Evolutionary conservation across 176 grass and related monocot genomes (phyloP).

Genomic region (Carex myosuroides): DNA sequence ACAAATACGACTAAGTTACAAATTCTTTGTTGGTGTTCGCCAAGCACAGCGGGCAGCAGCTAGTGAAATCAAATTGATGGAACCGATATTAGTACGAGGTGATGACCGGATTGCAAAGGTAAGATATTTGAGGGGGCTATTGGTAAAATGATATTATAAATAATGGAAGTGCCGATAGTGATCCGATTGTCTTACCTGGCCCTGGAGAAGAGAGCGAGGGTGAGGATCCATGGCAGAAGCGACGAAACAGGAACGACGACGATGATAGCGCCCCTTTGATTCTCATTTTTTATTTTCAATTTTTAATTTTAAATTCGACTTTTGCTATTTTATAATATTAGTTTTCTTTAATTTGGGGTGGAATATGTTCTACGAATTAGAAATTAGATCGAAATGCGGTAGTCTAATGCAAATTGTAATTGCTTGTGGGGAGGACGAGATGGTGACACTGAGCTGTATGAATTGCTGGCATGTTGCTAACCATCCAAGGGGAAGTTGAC

Average conservation of each 20-base stretch:
- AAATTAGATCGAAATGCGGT: neutral
- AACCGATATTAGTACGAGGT: neutral
- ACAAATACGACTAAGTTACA: too few species aligned
- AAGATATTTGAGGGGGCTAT: neutral
- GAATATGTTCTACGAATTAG: neutral
- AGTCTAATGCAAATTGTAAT: neutral
- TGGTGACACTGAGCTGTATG: neutral
- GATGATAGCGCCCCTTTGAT: constrained; percentile 8
- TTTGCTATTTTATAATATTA: neutral
- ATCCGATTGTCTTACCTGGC: neutral
- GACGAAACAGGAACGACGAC: constrained; percentile 19
- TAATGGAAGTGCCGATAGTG: neutral
- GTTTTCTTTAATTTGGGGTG: neutral
- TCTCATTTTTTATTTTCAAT: neutral
- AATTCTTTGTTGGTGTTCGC: neutral
- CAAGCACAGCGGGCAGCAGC: neutral
- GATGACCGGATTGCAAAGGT: neutral
- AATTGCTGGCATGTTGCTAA: neutral
- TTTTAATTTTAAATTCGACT: neutral
- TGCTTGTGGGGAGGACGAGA: neutral
- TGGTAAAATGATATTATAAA: neutral
- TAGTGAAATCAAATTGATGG: neutral
- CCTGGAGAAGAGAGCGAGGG: neutral
- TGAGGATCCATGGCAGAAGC: constrained; percentile 24
- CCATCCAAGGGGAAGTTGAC: neutral